phyloP scores from a whole-genome alignment of 2,329 filamentous ascomycete species.

The Colletotrichum abscissum region DNA sequence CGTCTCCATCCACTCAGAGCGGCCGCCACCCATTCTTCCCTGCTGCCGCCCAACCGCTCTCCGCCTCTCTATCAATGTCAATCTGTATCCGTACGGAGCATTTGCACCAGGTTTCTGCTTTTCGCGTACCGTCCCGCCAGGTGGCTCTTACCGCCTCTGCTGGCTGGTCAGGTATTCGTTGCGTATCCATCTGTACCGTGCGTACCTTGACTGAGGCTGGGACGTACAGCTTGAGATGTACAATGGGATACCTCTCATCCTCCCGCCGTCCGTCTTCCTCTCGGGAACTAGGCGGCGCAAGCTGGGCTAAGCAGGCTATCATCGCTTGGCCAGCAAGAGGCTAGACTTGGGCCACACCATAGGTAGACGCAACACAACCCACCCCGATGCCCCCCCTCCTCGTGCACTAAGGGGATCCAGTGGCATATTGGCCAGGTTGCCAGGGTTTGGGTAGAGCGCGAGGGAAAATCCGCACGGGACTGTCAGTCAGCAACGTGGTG shows the following conservation, averaged over 20 bases:
- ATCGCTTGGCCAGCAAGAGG: conserved; percentile 16
- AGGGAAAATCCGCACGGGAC: conserved; percentile 36
- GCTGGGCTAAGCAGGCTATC: conserved; percentile 14
- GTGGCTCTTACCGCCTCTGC: conserved; percentile 11
- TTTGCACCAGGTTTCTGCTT: neutral
- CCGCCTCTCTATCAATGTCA: conserved; percentile 8
- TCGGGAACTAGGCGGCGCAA: conserved; percentile 8
- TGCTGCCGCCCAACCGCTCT: conserved; percentile 32
- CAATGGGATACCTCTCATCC: neutral
- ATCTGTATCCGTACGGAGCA: neutral
- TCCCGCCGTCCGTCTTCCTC: neutral
- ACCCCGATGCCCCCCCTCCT: conserved; percentile 4
- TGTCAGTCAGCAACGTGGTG: conserved; percentile 44
- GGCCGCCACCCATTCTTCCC: conserved; percentile 31
- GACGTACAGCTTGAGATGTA: neutral
- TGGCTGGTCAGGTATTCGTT: neutral
- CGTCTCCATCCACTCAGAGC: conserved; percentile 30
- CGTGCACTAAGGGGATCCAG: conserved; percentile 16
- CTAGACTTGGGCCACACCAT: conserved; percentile 11
- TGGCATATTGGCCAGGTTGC: conserved; percentile 26
- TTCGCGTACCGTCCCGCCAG: neutral
- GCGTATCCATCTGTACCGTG: neutral
- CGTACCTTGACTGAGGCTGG: neutral
- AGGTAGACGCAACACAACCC: conserved; percentile 22
- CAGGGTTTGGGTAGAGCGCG: conserved; percentile 31